Conservation (phyloP, 2,329 filamentous ascomycete species). For the Malbranchea cinnamomea region DNA sequence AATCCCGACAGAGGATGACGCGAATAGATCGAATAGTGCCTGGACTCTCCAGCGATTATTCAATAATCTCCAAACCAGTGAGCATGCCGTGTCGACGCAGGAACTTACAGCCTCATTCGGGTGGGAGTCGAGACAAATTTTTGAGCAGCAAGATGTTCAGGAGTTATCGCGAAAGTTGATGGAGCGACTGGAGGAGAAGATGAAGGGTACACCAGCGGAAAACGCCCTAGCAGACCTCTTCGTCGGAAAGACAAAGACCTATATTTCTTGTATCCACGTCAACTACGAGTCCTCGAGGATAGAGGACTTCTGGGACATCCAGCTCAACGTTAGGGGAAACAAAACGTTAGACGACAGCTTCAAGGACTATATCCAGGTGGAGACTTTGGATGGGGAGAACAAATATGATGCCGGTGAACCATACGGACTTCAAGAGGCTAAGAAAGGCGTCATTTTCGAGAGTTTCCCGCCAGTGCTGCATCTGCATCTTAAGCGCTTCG, state of each 20-base stretch:
- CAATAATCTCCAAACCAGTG: conserved; percentile 82
- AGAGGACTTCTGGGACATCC: conserved; percentile 98
- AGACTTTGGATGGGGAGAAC: conserved; percentile 95
- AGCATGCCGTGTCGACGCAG: conserved; percentile 69
- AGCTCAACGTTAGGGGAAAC: conserved; percentile 90
- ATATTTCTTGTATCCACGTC: conserved; percentile 97
- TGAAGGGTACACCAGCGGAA: conserved; percentile 91
- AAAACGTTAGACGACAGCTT: conserved; percentile 89
- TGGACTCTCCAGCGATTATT: conserved; percentile 90
- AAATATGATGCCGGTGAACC: conserved; percentile 90
- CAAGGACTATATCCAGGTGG: conserved; percentile 88
- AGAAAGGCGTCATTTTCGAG: conserved; percentile 95
- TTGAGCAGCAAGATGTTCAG: conserved; percentile 97
- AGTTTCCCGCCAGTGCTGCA: conserved; percentile 13
- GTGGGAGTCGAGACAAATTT: conserved; percentile 95
- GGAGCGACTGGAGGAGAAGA: conserved; percentile 91
- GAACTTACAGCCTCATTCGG: conserved; percentile 95
- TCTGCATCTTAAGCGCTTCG: conserved; percentile 53
- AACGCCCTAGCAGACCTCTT: conserved; percentile 83
- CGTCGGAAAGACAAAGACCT: conserved; percentile 95
- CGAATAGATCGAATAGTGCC: conserved; percentile 70
- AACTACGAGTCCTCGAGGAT: conserved; percentile 90
- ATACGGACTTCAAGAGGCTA: conserved; percentile 85
- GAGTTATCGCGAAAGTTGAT: conserved; percentile 93
- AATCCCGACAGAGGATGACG: conserved; percentile 80